A percentile compares a stretch with the other conserved stretches of the same genome.
Evolutionary conservation across 495 filamentous ascomycete genomes (phyloP).

Genomic region (Penicillium malachiteum): DNA sequence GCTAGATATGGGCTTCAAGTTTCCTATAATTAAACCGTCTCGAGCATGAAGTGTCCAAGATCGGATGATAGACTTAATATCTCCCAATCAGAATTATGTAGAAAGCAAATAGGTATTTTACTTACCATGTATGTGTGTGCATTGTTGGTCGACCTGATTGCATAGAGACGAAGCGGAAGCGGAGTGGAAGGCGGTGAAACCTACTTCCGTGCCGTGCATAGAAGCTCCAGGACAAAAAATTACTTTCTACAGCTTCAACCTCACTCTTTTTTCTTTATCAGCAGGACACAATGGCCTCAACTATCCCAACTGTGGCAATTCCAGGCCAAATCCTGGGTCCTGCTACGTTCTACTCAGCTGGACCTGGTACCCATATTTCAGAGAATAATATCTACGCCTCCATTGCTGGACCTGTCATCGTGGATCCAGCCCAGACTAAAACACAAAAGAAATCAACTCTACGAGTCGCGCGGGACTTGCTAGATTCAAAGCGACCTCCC

Average conservation of each 20-base stretch:
- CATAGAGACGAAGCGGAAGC: too few species aligned
- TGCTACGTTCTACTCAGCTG: constrained; percentile 60
- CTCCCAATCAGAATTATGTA: too few species aligned
- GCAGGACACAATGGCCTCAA: constrained; percentile 30
- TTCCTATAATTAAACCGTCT: constrained; percentile 25
- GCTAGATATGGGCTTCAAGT: constrained; percentile 28
- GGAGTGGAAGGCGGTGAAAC: constrained; percentile 13
- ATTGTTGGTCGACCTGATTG: too few species aligned
- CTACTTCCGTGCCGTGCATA: constrained; percentile 14
- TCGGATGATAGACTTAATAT: not conserved
- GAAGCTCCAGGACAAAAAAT: constrained; percentile 18
- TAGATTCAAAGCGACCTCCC: not conserved
- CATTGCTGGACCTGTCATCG: constrained; percentile 58
- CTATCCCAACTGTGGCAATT: constrained; percentile 39
- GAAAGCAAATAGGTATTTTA: too few species aligned
- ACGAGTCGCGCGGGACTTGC: constrained; percentile 44
- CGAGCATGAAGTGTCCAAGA: not conserved
- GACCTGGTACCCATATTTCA: constrained; percentile 80
- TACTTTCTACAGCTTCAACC: constrained; percentile 1
- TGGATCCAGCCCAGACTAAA: constrained; percentile 47
- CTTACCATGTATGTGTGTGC: too few species aligned
- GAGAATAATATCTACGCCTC: constrained; percentile 71
- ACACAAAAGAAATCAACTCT: constrained; percentile 55
- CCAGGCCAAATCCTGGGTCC: constrained; percentile 81
- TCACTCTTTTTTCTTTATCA: constrained; percentile 2